Evolutionary conservation across 768 basidiomycete species (phyloP), one percentile per base, ranked within the genome.

Genomic region (Lanmaoa rubissima): DNA sequence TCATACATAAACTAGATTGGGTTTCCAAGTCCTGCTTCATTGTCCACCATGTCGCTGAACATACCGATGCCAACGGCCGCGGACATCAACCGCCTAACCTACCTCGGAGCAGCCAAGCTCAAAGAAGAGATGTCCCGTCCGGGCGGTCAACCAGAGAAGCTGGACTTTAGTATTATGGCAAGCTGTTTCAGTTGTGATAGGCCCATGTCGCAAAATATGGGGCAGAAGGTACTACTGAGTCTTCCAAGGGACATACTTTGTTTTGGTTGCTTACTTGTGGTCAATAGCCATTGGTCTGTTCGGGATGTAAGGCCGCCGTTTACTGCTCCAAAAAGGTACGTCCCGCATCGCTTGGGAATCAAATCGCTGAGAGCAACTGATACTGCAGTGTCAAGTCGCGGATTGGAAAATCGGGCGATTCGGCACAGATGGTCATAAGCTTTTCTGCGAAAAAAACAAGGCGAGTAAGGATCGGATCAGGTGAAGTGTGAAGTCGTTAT

Each of bases 361-460:
- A 10, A 53, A 48, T 41, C 57, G 42, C 59, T 52, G 36, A 59
- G 42, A 40, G 1, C 31, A 49, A 12, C 14, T 46, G 26, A 36
- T 57, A 38, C 21, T 45, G 12, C 44, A 75, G 74, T 76, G 74
- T 55, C 74, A 76, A 57, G 53, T 62, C n/a, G 62, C 65, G 17
- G 61, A 72, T 50, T 77, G 76, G 75, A 76, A 72, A 51, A 34
- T 9, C 17, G 69, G 69, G 34, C 64, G 59, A 17, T 50, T 68
- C 17, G 66, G 72, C 17, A 59, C 68, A 6, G 58, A 66, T 56
- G 68, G 66, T 38, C 74, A 74, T 51, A 74, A 74, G 44, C 31
- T 56, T 31, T 66, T 75, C 34, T 76, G 75, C 51, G 57, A 67
- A 34, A 67, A 64, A 49, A 76, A 77, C 53, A 72, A 68, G 66